These are phyloP conservation scores for Trichoderma atroviride DNA, from an alignment of 2,329 filamentous ascomycete genomes.

Conservation along the genomic window DNA sequence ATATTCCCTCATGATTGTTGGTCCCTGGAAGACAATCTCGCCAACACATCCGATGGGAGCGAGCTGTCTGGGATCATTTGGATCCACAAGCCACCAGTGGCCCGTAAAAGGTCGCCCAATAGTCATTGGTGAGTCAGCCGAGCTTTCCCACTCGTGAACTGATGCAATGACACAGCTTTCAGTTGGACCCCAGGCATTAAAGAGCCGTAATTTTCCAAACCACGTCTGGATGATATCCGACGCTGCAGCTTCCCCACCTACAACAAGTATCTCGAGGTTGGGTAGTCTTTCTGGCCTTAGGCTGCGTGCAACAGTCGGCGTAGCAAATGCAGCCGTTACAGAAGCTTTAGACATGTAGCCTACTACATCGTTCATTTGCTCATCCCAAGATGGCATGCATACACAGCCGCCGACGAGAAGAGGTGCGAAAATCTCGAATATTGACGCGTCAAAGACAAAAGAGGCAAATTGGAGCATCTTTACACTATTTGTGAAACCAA, in stretches of 20 bases:
- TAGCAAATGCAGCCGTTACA: not conserved
- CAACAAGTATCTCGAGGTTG: not conserved
- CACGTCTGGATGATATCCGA: slow-evolving; percentile 11
- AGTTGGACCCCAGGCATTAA: slow-evolving; percentile 23
- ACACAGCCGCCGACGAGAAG: slow-evolving; percentile 17
- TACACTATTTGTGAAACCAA: not conserved
- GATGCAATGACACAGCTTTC: slow-evolving; percentile 7
- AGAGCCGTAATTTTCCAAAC: not conserved
- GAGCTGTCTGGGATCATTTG: not conserved
- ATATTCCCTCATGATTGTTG: slow-evolving; percentile 4
- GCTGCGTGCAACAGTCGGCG: slow-evolving; percentile 12
- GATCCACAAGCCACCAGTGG: slow-evolving; percentile 26
- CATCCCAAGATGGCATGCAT: slow-evolving; percentile 29
- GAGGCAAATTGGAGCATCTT: slow-evolving; percentile 29
- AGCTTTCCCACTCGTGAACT: slow-evolving; percentile 4
- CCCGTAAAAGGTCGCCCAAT: not conserved
- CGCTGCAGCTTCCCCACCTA: slow-evolving; percentile 14
- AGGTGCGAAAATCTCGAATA: slow-evolving; percentile 23
- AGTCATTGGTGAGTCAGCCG: not conserved
- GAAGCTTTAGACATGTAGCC: not conserved
- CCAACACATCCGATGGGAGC: not conserved
- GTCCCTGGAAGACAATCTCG: slow-evolving; percentile 14
- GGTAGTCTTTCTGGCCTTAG: not conserved
- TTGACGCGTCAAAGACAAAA: slow-evolving; percentile 27
- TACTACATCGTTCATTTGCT: slow-evolving; percentile 14